phyloP scores from a whole-genome alignment of 2,329 filamentous ascomycete genomes.

The Cercospora berteroae region DNA sequence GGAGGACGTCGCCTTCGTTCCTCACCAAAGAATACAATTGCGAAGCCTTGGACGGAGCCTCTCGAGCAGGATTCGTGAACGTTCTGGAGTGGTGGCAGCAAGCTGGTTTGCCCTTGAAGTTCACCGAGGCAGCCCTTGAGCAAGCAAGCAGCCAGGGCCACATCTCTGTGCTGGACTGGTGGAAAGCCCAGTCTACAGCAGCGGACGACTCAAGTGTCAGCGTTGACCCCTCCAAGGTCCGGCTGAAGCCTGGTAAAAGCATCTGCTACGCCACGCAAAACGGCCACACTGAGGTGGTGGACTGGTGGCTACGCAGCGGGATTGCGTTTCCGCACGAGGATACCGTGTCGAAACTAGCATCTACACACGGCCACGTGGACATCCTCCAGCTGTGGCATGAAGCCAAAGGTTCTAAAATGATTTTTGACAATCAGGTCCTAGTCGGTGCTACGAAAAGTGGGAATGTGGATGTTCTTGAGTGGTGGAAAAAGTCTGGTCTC shows the following conservation, averaged over 20 bases:
- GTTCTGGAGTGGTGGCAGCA: constrained; percentile 91
- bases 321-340: constrained; percentile 79
- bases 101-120: constrained; percentile 74
- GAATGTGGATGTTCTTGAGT: constrained; percentile 79
- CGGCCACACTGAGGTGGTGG: constrained; percentile 71
- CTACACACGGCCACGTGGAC: constrained; percentile 77
- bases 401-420: constrained; percentile 70
- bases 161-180: constrained; percentile 87
- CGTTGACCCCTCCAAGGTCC: constrained; percentile 42
- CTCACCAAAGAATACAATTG: constrained; percentile 81
- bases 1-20: constrained; percentile 79
- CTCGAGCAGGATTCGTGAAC: constrained; percentile 77
- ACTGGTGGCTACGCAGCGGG: constrained; percentile 83
- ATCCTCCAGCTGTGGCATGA: constrained; percentile 81
- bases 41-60: constrained; percentile 84
- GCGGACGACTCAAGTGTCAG: constrained; percentile 31
- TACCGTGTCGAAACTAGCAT: constrained; percentile 78
- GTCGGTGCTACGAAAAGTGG: constrained; percentile 85
- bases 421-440: constrained; percentile 79
- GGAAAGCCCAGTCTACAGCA: constrained; percentile 60
- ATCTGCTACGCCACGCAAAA: constrained; percentile 81
- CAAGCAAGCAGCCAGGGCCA: constrained; percentile 82
- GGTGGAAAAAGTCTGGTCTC: constrained; percentile 79
- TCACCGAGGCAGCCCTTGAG: constrained; percentile 83
- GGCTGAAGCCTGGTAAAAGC: constrained; percentile 78